A percentile compares a stretch with the other conserved stretches of the same genome.
Conservation (phyloP, 768 basidiomycete genomes). For the Agrocybe chaxingu region DNA sequence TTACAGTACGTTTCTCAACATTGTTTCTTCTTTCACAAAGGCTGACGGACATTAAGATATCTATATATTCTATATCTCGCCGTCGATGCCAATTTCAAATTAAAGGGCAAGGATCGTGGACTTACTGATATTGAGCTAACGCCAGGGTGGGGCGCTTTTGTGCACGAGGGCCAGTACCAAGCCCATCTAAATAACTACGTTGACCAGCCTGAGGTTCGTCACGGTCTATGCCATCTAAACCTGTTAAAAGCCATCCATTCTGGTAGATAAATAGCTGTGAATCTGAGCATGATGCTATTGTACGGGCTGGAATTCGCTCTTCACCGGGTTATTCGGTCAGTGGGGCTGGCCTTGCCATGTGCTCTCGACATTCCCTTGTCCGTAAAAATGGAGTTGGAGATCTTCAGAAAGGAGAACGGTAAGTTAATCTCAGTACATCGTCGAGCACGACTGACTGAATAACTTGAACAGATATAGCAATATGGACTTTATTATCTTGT, state of each 20-base stretch:
- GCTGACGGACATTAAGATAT: conserved; percentile 5
- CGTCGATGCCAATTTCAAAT: conserved; percentile 12
- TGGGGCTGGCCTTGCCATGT: conserved; percentile 7
- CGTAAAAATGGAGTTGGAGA: conserved; percentile 17
- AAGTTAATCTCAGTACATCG: background rate
- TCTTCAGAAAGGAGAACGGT: conserved; percentile 20
- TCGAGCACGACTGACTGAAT: background rate
- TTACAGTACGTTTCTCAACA: background rate
- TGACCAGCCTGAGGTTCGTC: conserved; percentile 9
- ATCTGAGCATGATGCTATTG: conserved; percentile 13
- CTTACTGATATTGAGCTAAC: conserved; percentile 5
- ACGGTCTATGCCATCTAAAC: background rate
- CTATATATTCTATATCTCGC: conserved; percentile 9
- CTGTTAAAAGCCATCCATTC: background rate
- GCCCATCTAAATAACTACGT: background rate
- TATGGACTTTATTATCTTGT: conserved; percentile 12
- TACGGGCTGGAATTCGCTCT: conserved; percentile 3
- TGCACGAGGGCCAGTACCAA: background rate
- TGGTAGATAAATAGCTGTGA: conserved; percentile 11
- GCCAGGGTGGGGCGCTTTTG: conserved; percentile 1
- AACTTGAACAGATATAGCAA: conserved; percentile 10
- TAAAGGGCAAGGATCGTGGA: conserved; percentile 6
- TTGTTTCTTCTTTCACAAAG: background rate
- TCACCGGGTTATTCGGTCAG: conserved; percentile 8
- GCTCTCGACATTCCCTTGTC: conserved; percentile 16